These are phyloP conservation scores for Aspergillus olivimuriae DNA, from an alignment of 495 filamentous ascomycete species.

Conservation along the genomic window DNA sequence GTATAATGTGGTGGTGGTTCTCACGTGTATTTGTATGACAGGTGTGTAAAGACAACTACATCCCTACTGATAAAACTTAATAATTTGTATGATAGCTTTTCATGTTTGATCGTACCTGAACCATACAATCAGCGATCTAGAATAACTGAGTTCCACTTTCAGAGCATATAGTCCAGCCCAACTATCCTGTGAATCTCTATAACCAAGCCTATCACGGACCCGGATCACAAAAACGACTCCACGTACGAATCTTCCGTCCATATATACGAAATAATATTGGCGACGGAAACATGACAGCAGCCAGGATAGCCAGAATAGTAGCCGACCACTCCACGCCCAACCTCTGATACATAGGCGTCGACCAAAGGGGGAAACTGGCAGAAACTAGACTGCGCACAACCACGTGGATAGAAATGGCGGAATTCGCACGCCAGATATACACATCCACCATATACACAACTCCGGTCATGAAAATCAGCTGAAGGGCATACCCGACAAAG, in stretches of 20 bases:
- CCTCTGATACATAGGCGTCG: conserved; percentile 28
- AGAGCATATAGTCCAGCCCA: too few species aligned
- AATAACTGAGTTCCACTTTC: too few species aligned
- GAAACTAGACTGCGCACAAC: conserved; percentile 54
- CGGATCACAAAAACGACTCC: conserved; percentile 37
- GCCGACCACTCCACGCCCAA: conserved; percentile 49
- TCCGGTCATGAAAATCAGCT: conserved; percentile 24
- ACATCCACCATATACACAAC: conserved; percentile 50
- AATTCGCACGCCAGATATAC: conserved; percentile 43
- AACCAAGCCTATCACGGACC: neutral
- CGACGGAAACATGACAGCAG: conserved; percentile 41
- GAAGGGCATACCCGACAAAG: conserved; percentile 20
- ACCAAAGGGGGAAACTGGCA: conserved; percentile 26
- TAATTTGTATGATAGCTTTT: too few species aligned
- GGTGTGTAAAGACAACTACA: too few species aligned
- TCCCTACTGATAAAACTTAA: too few species aligned
- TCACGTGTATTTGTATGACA: too few species aligned
- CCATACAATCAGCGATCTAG: too few species aligned
- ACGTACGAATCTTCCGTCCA: conserved; percentile 38
- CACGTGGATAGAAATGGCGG: conserved; percentile 57
- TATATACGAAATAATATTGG: conserved; percentile 49
- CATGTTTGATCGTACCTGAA: too few species aligned
- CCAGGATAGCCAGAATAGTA: conserved; percentile 45
- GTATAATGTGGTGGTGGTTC: too few species aligned
- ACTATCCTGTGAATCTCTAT: too few species aligned